phyloP scores from a whole-genome alignment of 1,284 basidiomycete species.

The Xerocomus amazonicus region DNA sequence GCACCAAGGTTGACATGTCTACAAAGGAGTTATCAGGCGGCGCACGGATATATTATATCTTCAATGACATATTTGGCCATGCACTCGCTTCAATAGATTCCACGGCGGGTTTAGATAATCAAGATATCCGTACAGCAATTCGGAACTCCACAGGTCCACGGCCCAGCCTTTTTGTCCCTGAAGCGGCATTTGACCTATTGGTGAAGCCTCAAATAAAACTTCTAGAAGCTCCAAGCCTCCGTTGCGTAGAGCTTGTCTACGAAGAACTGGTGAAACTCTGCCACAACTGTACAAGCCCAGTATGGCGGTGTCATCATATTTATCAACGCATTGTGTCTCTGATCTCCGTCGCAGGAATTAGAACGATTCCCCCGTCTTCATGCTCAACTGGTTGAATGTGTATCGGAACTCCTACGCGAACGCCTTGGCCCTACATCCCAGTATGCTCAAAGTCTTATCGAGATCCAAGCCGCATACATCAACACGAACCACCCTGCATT shows the following conservation, averaged over 20 bases:
- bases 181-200: constrained; percentile 94
- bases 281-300: constrained; percentile 92
- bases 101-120: constrained; percentile 85
- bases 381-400: constrained; percentile 93
- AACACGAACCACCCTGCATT: constrained; percentile 97
- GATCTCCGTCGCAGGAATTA: constrained; percentile 65
- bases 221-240: constrained; percentile 87
- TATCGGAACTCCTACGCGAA: constrained; percentile 93
- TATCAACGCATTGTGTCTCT: constrained; percentile 4
- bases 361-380: constrained; percentile 94
- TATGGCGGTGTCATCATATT: constrained; percentile 38
- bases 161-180: constrained; percentile 95
- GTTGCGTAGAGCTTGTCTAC: constrained; percentile 98
- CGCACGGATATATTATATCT: constrained; percentile 98
- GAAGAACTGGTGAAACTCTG: constrained; percentile 99
- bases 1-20: constrained; percentile 95
- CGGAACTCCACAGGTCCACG: constrained; percentile 97
- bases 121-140: constrained; percentile 97
- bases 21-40: constrained; percentile 99
- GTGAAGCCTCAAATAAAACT: constrained; percentile 99
- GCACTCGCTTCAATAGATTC: constrained; percentile 91
- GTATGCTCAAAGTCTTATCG: constrained; percentile 93
- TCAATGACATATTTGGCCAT: constrained; percentile 96
- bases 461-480: constrained; percentile 98
- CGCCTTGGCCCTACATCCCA: constrained; percentile 95